A percentile compares a stretch with the other conserved stretches of the same genome.
phyloP scores from a whole-genome alignment of 2,329 filamentous ascomycete genomes.

The Trichoderma afroharzianum region DNA sequence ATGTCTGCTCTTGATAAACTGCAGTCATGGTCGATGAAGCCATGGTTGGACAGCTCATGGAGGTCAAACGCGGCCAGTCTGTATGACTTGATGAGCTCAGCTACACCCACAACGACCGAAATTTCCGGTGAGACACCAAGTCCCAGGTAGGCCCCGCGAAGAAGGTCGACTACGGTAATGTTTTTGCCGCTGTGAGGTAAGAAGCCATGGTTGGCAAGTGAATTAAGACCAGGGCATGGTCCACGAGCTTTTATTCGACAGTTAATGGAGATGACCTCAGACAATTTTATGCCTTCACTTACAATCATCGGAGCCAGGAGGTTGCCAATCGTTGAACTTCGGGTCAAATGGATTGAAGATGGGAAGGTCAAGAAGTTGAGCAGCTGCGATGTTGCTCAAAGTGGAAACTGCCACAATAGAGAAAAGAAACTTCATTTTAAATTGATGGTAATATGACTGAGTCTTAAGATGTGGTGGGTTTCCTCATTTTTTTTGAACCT shows the following conservation, averaged over 20 bases:
- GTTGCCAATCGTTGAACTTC: neutral
- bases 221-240: constrained; percentile 6
- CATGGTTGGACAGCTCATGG: constrained; percentile 3
- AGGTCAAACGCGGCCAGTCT: neutral
- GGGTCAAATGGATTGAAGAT: neutral
- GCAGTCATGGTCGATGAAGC: constrained; percentile 6
- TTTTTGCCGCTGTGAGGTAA: constrained; percentile 10
- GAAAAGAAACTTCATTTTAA: neutral
- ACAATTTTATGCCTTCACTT: neutral
- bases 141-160: neutral
- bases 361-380: neutral
- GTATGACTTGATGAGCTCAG: neutral
- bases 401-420: neutral
- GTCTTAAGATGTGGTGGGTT: neutral
- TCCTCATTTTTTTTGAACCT: neutral
- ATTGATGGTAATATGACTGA: neutral
- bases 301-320: neutral
- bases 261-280: neutral
- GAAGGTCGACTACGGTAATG: neutral
- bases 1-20: neutral
- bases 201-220: constrained; percentile 11
- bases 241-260: neutral
- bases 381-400: neutral
- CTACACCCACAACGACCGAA: neutral
- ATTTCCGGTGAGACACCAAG: neutral